These are phyloP conservation scores for Hyphodiscus hymeniophilus DNA, from an alignment of 495 filamentous ascomycete species.

Conservation along the genomic window DNA sequence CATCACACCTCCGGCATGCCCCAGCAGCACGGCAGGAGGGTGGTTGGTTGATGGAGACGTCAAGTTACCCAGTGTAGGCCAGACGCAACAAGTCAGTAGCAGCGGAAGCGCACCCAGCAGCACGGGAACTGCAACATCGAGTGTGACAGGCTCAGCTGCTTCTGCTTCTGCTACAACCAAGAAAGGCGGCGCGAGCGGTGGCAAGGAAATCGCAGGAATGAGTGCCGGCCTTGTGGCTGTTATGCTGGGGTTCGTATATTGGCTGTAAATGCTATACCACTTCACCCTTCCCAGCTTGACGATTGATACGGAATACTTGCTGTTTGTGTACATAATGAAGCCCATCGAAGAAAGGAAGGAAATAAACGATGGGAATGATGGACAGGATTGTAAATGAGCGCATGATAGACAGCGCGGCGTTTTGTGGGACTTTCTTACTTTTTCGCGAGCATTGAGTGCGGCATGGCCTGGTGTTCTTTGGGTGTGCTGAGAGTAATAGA, in stretches of 20 bases:
- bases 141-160: slow-evolving; percentile 14
- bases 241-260: slow-evolving; percentile 45
- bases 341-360: too few relatives aligned
- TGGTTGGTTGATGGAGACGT: slow-evolving; percentile 68
- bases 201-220: slow-evolving; percentile 46
- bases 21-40: slow-evolving; percentile 54
- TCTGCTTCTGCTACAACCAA: slow-evolving; percentile 13
- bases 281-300: background rate
- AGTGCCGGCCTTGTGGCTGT: slow-evolving; percentile 40
- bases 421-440: too few relatives aligned
- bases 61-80: slow-evolving; percentile 59
- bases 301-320: too few relatives aligned
- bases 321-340: too few relatives aligned
- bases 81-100: slow-evolving; percentile 31
- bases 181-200: slow-evolving; percentile 23
- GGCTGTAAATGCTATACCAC: slow-evolving; percentile 30
- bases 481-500: too few relatives aligned
- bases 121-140: slow-evolving; percentile 3
- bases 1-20: slow-evolving; percentile 61
- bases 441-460: too few relatives aligned
- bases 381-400: too few relatives aligned
- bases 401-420: too few relatives aligned
- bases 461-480: too few relatives aligned
- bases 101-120: background rate
- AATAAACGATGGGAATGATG: too few relatives aligned